These are phyloP conservation scores for Diaporthe batatas DNA, from an alignment of 2,329 filamentous ascomycete species.

Conservation along the genomic window DNA sequence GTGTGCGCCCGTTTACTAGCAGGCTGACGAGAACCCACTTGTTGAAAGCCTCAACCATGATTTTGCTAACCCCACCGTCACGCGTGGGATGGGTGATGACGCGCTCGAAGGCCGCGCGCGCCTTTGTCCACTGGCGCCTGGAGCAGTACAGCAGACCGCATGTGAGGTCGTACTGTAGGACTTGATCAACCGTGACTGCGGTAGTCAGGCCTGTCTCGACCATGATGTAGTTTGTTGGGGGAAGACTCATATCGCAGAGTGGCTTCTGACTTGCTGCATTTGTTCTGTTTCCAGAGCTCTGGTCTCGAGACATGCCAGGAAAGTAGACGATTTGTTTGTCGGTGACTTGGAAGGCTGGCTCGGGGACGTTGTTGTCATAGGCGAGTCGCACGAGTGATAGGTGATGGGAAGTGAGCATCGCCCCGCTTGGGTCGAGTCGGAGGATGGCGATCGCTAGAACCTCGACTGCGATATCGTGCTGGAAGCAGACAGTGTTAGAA, in stretches of 20 bases:
- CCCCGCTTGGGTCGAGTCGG: conserved; percentile 74
- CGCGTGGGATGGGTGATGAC: conserved; percentile 76
- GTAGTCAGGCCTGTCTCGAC: conserved; percentile 68
- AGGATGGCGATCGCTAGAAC: conserved; percentile 67
- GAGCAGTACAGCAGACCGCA: conserved; percentile 75
- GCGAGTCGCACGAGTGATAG: conserved; percentile 70
- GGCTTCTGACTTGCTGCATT: conserved; percentile 47
- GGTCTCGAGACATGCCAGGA: conserved; percentile 58
- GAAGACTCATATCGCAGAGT: conserved; percentile 61
- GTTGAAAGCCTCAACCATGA: conserved; percentile 92
- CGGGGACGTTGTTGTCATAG: conserved; percentile 66
- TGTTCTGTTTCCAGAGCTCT: conserved; percentile 44
- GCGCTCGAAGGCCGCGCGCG: conserved; percentile 72
- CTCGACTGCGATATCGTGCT: conserved; percentile 63
- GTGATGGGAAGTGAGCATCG: conserved; percentile 76
- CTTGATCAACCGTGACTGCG: conserved; percentile 62
- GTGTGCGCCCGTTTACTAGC: conserved; percentile 74
- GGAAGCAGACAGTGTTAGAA: not conserved
- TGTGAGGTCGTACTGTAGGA: conserved; percentile 77
- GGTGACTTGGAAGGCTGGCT: conserved; percentile 70
- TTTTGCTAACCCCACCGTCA: conserved; percentile 74
- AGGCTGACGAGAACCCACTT: conserved; percentile 88
- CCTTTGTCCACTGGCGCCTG: conserved; percentile 71
- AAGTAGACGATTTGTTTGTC: conserved; percentile 76
- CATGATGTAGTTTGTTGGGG: conserved; percentile 71